Evolutionary conservation across 139 green algal species (phyloP), one percentile per base, ranked within the genome.

Genomic region (Ettlia oleoabundans): DNA sequence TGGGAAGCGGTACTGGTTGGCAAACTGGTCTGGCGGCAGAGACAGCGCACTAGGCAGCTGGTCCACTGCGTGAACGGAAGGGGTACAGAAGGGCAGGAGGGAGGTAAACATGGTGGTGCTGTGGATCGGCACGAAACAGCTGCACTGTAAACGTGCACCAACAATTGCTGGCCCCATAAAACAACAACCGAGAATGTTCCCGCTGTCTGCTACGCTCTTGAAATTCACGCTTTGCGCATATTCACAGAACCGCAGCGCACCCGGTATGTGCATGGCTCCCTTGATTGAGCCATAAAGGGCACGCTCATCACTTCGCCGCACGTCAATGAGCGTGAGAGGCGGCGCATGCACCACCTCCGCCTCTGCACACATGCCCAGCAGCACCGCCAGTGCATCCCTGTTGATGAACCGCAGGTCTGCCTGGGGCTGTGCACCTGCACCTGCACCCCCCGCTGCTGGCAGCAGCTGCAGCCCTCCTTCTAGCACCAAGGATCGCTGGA

Each of bases 301-400:
- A 18, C 94, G 86, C 85, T 97, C 93, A 70, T 97, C 93, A 61
- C 91, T 87, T 18, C 93, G 82, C 52, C 93, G 82, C 61, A 97
- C 77, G 81, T 97, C 93, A 2, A 97, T 43, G 9, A 94, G 63
- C 8, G 67, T 30, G 26, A 52, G 78, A 3, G 26, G 41, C 5
- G 37, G n/a, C 10, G 74, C 62, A 40, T 80, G 73, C 73, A 80
- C 22, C 35, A 69, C 53, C n/a, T 42, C 70, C 22, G 28, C 47
- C 24, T 67, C 55, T 1, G 40, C 64, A 13, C 35, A 43, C 52
- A 55, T 33, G 47, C 64, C 47, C 61, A 89, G 43, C 33, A 87
- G 61, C 30, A 80, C 52, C 33, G 86, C 86, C 32, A 91, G 42
- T 13, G 83, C 88, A 47, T 92, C 88, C 28, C 87, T 53, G 7